Evolutionary conservation across 73 alveolate genomes (phyloP), one percentile per base, ranked within the genome.

Genomic region (Paramecium octaurelia): DNA sequence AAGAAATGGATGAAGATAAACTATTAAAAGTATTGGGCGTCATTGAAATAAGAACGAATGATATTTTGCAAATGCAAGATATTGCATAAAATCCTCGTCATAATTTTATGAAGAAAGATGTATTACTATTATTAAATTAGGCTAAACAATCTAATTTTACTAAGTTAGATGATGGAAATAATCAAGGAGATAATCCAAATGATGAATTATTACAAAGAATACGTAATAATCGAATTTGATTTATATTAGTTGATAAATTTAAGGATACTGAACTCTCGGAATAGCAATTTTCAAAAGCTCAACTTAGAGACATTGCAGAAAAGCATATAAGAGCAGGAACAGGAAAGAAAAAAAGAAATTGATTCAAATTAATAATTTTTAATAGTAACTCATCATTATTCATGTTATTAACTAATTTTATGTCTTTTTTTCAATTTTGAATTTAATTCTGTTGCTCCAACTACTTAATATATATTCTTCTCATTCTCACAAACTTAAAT

Each of bases 1-100:
- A 44, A 77, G 90, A 77, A 27, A 77, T 77, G 90, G 90, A 77
- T 77, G 90, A 77, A 42, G 90, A 77, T 77, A 77, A 77, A 77
- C 18, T 77, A 77, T 27, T 77, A 16, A 77, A 77, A 77, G 90
- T 77, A 11, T 77, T 77, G 24, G 90, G 71, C 3, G 90, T 42
- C 10, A 77, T 77, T 27, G 90, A 77, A 77, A 42, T 77, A 8
- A 35, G 90, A 38, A 77, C 90, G 0, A 77, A 77, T 77, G 90
- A 77, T 38, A 77, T 77, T 77, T 77, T 77, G 18, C 14, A 77
- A 44, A 77, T 77, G 90, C 14, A 77, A 31, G 71, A 77, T 40
- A 77, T 77, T 18, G 90, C 90, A 21, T 42, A 77, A 38, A 77
- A 77, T 77, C 90, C 90, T 42, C 42, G 90, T 18, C 40, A 27